A percentile compares a stretch with the other conserved stretches of the same genome.
Conservation (phyloP, 257 asterid species). For the Catharanthus roseus region DNA sequence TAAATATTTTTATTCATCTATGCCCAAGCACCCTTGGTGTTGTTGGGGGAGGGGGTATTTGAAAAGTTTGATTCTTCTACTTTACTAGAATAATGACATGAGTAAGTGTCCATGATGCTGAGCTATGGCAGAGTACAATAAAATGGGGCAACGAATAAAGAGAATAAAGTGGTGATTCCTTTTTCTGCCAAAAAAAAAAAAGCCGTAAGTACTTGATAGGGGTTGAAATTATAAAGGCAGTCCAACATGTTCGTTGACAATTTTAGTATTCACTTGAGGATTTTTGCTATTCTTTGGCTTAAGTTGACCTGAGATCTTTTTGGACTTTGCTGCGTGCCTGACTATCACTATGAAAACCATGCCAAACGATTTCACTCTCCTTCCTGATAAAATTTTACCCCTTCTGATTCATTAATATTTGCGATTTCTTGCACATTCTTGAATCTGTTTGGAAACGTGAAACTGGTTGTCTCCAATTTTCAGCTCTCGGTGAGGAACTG, state of each 20-base stretch:
- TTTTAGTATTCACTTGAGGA: no score
- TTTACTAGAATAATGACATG: no score
- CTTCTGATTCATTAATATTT: background rate
- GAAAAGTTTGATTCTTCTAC: no score
- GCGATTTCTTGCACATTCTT: background rate
- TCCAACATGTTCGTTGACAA: no score
- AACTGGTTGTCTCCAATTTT: slow-evolving; percentile 11
- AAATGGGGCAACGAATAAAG: background rate
- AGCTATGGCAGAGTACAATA: background rate
- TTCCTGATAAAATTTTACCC: background rate
- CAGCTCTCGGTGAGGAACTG: slow-evolving; percentile 97
- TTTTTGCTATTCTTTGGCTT: background rate
- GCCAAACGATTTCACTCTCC: background rate
- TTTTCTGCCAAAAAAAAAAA: background rate
- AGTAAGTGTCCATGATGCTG: background rate
- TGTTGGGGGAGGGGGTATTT: no score
- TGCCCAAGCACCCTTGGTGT: no score
- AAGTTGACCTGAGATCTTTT: background rate
- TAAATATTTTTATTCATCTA: no score
- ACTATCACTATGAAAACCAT: background rate
- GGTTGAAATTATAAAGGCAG: background rate
- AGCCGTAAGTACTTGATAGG: background rate
- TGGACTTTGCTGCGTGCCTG: background rate
- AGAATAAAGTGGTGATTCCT: no score
- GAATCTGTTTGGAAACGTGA: background rate